A percentile compares a stretch with the other conserved stretches of the same genome.
Conservation (phyloP, 805 yeast genomes). For the Danielia reshetovae region DNA sequence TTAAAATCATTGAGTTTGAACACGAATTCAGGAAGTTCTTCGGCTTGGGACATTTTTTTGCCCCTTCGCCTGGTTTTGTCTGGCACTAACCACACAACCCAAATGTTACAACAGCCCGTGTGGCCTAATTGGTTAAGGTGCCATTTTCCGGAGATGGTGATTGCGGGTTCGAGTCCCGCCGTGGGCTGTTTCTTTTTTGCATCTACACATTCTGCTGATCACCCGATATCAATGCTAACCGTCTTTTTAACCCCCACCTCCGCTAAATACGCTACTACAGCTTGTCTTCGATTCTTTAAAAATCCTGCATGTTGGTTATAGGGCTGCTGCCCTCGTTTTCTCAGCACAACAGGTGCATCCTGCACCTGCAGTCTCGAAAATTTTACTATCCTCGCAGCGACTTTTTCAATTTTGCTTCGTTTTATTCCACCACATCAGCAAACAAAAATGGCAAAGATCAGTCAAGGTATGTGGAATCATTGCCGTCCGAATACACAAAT, state of each 20-base stretch:
- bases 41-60: neutral
- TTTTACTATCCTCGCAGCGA: conserved; percentile 7
- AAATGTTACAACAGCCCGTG: conserved; percentile 46
- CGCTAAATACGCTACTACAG: too few relatives aligned
- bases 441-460: conserved; percentile 56
- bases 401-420: conserved; percentile 8
- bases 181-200: conserved; percentile 41
- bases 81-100: too few relatives aligned
- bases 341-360: conserved; percentile 3
- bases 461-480: conserved; percentile 59
- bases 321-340: conserved; percentile 17
- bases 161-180: conserved; percentile 82
- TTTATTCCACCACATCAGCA: conserved; percentile 11
- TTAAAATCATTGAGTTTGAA: too few relatives aligned
- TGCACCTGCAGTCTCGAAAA: conserved; percentile 14
- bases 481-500: neutral
- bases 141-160: conserved; percentile 68
- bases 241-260: too few relatives aligned
- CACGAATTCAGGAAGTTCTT: too few relatives aligned
- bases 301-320: too few relatives aligned
- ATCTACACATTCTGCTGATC: too few relatives aligned
- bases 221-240: too few relatives aligned
- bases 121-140: conserved; percentile 76
- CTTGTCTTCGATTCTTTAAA: too few relatives aligned
- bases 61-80: conserved; percentile 1